Base-by-base conservation (phyloP, 352 stramenopile species). In the Phytophthora hibernalis region DNA sequence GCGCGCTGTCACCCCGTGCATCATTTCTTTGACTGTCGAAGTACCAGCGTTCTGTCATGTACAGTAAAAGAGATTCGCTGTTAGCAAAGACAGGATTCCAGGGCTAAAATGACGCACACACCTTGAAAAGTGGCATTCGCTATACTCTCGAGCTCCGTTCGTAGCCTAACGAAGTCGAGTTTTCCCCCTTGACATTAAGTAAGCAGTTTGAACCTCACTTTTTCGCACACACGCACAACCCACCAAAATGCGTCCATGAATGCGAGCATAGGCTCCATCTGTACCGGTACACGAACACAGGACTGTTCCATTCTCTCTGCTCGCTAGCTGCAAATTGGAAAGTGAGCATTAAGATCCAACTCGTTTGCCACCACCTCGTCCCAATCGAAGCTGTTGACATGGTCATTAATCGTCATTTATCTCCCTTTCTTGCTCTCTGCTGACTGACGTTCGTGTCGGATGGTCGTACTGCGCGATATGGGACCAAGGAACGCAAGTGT, bases 21-120 rank as follows among this genome's bases (percentile, higher is more conserved):
- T 92, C 50, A 22, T 10, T 47, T 1, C 42, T 74, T 10, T 89
- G 80, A n/a, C 55, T 70, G 38, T 91, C 83, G 52, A 93, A 93
- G 54, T 87, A 92, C 85, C 85, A 93, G 68, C 85, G 90, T 42
- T 93, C 85, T 93, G 7, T 33, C 28, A 33, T 12, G 37, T 20
- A 45, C n/a, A 47, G 21, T 6, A 48, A 20, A 12, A 9, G 16
- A n/a, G 35, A 42, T 16, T 20, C 5, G 7, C 12, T 20, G 35
- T 44, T 21, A 44, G 37, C 37, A 20, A 43, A 1, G n/a, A 44
- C 7, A 21, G 1, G 37, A 21, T 1, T 1, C 7, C 37, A 13
- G 18, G 35, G 12, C 16, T n/a, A 22, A 44, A 16, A n/a, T 55
- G n/a, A 49, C 5, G 3, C 13, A 47, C 35, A 3, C 24, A 87